phyloP scores from a whole-genome alignment of 257 asterid species.

The Petrea volubilis region DNA sequence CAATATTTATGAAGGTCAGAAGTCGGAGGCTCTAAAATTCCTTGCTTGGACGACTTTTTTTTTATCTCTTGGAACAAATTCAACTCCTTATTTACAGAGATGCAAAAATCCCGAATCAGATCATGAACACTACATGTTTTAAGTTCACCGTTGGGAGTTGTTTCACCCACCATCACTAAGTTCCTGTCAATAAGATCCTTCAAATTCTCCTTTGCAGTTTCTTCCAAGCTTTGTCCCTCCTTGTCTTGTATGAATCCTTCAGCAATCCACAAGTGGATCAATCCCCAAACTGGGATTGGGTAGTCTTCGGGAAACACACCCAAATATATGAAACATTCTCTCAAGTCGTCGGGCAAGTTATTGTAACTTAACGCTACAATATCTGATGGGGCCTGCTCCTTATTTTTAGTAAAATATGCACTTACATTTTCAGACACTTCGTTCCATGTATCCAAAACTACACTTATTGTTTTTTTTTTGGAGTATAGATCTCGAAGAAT shows the following conservation, averaged over 20 bases:
- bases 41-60: conserved; percentile 20
- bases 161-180: conserved; percentile 38
- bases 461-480: not conserved
- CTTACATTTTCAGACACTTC: conserved; percentile 30
- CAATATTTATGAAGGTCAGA: conserved; percentile 29
- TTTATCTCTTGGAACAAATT: conserved; percentile 45
- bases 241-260: conserved; percentile 46
- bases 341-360: conserved; percentile 42
- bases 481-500: conserved; percentile 26
- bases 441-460: conserved; percentile 22
- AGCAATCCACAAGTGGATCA: conserved; percentile 49
- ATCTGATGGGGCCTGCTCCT: conserved; percentile 16
- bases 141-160: conserved; percentile 32
- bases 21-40: conserved; percentile 19
- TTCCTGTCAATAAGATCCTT: too few species aligned
- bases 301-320: conserved; percentile 47
- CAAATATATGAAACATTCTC: conserved; percentile 50
- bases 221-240: conserved; percentile 33
- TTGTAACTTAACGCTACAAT: too few species aligned
- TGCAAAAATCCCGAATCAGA: conserved; percentile 53
- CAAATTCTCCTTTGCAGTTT: conserved; percentile 41
- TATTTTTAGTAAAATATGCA: not conserved
- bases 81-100: conserved; percentile 26
- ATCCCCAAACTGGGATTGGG: conserved; percentile 38
- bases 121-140: conserved; percentile 56